Base-by-base conservation (phyloP, 2,329 filamentous ascomycete genomes). In the Lachnellula suecica region DNA sequence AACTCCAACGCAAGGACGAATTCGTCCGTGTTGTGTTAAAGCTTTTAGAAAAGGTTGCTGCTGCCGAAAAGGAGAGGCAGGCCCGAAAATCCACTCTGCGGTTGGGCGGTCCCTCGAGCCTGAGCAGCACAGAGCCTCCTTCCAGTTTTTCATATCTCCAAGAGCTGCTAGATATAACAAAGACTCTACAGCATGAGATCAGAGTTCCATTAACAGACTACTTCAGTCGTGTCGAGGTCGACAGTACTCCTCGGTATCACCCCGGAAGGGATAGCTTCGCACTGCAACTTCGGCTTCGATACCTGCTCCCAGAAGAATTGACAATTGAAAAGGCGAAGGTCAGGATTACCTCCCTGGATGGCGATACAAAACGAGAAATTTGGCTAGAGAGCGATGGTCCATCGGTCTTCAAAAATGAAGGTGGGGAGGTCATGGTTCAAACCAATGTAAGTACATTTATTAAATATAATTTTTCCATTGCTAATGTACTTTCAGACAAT, bases 1-100 rank as follows among this genome's bases (percentile, higher is more conserved):
- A 89, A 61, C 79, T 96, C 24, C 78, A 87, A 44, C 83, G 84
- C 13, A 84, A 84, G 54, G 88, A 93, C 47, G 90, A 96, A 56
- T 95, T 91, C 63, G 84, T 92, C 15, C 82, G 83, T 22, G 85
- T 89, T 8, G 78, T 90, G 8, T 75, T 97, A 13, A 87, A 88
- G 62, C 74, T 97, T 1, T 72, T 94, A 10, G 82, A 81, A 7
- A 91, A 89, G 65, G 80, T 83, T 1, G 85, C 81, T 4, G 72
- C 72, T 0, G 75, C 77, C 0, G 76, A 85, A 57, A 75, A 73
- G 46, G 78, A 81, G 17, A 73, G 74, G 22, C 64, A 78, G 4
- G 64, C 70, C 24, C 70, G 68, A 9, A 73, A 74, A 46, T 63
- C 61, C 10, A 35, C 50, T 4, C 56, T 63, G 9, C 54, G 55